A percentile compares a stretch with the other conserved stretches of the same genome.
These are phyloP conservation scores for Turritis glabra DNA, from an alignment of 345 rosid species.

Conservation along the genomic window DNA sequence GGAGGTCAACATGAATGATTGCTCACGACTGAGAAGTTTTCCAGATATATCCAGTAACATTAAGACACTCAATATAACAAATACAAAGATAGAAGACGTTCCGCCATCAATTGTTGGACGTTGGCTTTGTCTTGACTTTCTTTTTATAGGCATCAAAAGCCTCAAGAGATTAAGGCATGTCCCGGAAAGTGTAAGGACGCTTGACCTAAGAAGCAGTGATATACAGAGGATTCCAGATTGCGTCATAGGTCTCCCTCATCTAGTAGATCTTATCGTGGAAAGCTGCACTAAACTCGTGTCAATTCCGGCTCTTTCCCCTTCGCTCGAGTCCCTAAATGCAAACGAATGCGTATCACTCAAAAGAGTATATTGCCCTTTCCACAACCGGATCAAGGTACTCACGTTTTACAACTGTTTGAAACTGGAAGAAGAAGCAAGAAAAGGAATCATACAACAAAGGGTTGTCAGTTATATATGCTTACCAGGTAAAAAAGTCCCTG, in stretches of 20 bases:
- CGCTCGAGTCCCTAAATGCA: background rate
- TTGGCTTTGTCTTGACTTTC: no score
- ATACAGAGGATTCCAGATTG: no score
- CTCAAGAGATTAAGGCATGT: no score
- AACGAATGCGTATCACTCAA: background rate
- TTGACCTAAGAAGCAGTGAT: no score
- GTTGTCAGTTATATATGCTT: background rate
- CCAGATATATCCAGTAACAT: slow-evolving; percentile 4
- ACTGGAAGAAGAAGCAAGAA: background rate
- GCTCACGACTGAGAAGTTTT: background rate
- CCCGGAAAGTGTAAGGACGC: no score
- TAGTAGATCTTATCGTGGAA: no score
- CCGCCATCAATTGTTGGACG: no score
- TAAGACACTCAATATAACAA: background rate
- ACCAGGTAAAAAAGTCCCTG: background rate
- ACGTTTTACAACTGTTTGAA: background rate
- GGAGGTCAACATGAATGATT: background rate
- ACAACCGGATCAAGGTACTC: background rate
- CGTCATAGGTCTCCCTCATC: no score
- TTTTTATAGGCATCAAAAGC: no score
- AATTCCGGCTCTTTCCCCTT: background rate
- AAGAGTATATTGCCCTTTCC: background rate
- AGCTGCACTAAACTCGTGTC: background rate
- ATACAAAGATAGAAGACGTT: no score
- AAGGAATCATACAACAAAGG: background rate